These are phyloP conservation scores for Verticillium alfalfae DNA, from an alignment of 2,329 filamentous ascomycete species.

Conservation along the genomic window DNA sequence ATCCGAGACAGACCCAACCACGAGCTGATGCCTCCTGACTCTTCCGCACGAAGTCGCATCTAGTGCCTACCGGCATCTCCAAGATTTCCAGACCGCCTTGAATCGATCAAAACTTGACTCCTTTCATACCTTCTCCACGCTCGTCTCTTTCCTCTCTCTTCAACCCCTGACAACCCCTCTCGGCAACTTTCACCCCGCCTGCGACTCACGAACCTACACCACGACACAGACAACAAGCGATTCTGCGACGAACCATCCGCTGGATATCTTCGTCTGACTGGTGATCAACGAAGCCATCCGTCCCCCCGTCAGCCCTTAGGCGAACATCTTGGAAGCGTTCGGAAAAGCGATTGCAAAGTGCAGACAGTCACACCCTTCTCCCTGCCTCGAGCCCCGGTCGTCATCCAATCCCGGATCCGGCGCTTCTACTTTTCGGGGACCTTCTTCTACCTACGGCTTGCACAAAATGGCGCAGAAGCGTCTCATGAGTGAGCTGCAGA, in stretches of 20 bases:
- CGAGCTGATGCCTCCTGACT: not conserved
- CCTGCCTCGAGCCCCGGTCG: not conserved
- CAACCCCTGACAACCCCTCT: not conserved
- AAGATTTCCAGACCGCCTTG: not conserved
- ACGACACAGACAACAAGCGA: not conserved
- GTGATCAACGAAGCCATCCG: too few relatives aligned
- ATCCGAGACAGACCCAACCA: not conserved
- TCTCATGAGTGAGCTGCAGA: slow-evolving; percentile 82
- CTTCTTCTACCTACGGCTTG: not conserved
- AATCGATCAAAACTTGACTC: not conserved
- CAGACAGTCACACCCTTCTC: not conserved
- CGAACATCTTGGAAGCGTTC: not conserved
- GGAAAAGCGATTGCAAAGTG: not conserved
- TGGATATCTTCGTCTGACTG: not conserved
- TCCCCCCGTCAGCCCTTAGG: not conserved
- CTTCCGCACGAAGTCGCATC: not conserved
- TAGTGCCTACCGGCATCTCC: not conserved
- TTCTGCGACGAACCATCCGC: not conserved
- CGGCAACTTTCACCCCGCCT: not conserved
- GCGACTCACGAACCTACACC: not conserved
- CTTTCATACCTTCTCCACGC: not conserved
- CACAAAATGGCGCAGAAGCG: slow-evolving; percentile 58
- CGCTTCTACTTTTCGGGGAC: not conserved
- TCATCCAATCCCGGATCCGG: not conserved
- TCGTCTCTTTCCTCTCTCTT: not conserved